Percentiles rank a stretch among this genome's conserved stretches.
These are phyloP conservation scores for Yarrowia sp. DNA, from an alignment of 805 yeast species.

Conservation along the genomic window DNA sequence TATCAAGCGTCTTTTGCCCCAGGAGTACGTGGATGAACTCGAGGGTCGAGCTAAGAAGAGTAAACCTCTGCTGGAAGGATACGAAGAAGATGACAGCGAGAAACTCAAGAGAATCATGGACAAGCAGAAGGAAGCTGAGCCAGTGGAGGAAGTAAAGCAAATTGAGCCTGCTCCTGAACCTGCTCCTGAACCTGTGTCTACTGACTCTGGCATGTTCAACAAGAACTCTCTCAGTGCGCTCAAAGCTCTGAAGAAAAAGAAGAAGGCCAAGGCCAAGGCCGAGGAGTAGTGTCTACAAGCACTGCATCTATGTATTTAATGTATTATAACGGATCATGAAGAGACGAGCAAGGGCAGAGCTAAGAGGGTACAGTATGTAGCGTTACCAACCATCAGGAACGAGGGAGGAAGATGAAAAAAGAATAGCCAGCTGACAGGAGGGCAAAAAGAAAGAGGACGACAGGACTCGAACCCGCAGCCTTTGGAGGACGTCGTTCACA, in stretches of 20 bases:
- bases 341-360: background rate
- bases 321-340: background rate
- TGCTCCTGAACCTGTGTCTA: background rate
- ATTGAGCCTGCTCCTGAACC: conserved; percentile 21
- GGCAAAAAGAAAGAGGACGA: conserved; percentile 24
- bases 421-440: background rate
- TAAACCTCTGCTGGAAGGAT: conserved; percentile 45
- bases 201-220: conserved; percentile 18
- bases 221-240: conserved; percentile 25
- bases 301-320: conserved; percentile 3
- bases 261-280: conserved; percentile 29
- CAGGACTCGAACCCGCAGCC: conserved; percentile 34
- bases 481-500: conserved; percentile 31
- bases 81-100: conserved; percentile 46
- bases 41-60: conserved; percentile 45
- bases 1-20: conserved; percentile 55
- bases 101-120: conserved; percentile 21
- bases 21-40: conserved; percentile 52
- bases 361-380: background rate
- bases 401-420: background rate
- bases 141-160: background rate
- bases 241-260: conserved; percentile 25
- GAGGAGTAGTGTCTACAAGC: background rate
- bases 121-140: background rate
- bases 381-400: background rate